Evolutionary conservation across 768 basidiomycete genomes (phyloP), one percentile per base, ranked within the genome.

Genomic region (Suillus occidentalis): DNA sequence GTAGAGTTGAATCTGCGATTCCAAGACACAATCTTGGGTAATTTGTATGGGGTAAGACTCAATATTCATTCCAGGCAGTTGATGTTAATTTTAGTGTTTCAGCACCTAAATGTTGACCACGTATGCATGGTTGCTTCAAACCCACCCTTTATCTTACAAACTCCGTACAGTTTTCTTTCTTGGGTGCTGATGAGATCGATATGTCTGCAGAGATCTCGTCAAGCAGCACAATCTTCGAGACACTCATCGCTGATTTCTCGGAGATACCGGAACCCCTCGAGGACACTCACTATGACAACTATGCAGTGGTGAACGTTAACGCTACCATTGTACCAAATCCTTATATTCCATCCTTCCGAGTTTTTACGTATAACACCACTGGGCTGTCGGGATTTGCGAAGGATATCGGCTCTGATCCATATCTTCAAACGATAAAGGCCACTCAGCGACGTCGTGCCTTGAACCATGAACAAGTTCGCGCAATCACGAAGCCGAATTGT

Each of bases 21-120:
- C 76, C 93, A 95, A 72, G 94, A 95, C 72, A 94, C 91, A 10
- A 89, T 95, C 67, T 79, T 96, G 39, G 94, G 94, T 3, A 91
- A 94, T 77, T 77, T 95, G 42, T 95, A 82, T 68, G 94, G 90
- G 75, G 93, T 91, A 79, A 74, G 89, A 78, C 72, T 69, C 56
- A 37, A 61, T 57, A 18, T 76, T 57, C 69, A 72, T 42, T 75
- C 70, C 76, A 72, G 52, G 47, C 12, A 59, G 62, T 71, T 58
- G 72, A 66, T 31, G 14, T 47, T 67, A 20, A 59, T 13, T 13
- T 3, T 25, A 28, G 52, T 56, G 63, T 60, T 64, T 18, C 37
- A 89, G 87, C 89, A 94, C 75, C 90, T 89, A 91, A 94, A 95
- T 76, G 83, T 86, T 20, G 94, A 95, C 77, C 87, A 89, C 77